Conservation (phyloP, 2,329 filamentous ascomycete genomes). For the Aspergillus tanneri region DNA sequence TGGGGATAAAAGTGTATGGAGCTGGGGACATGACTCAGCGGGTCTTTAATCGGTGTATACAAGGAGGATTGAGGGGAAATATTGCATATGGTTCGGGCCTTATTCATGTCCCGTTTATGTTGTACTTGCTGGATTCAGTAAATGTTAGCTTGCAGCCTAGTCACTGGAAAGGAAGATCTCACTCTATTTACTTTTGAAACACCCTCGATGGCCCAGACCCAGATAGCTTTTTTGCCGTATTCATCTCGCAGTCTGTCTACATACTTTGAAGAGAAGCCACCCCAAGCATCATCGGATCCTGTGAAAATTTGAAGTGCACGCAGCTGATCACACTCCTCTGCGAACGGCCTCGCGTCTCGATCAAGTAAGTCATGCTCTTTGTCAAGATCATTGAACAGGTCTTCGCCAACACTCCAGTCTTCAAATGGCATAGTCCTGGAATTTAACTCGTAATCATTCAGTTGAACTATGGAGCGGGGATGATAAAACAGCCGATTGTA, state of each 20-base stretch:
- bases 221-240: conserved; percentile 81
- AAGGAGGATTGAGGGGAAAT: conserved; percentile 71
- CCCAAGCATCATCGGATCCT: conserved; percentile 75
- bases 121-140: conserved; percentile 51
- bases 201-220: conserved; percentile 81
- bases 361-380: conserved; percentile 84
- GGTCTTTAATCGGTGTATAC: conserved; percentile 70
- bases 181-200: conserved; percentile 56
- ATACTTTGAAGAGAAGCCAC: conserved; percentile 71
- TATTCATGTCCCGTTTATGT: conserved; percentile 67
- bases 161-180: conserved; percentile 23
- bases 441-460: conserved; percentile 83
- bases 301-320: conserved; percentile 80
- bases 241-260: conserved; percentile 81
- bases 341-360: conserved; percentile 82
- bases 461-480: conserved; percentile 79
- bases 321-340: conserved; percentile 89
- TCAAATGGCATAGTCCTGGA: conserved; percentile 80
- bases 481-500: conserved; percentile 92
- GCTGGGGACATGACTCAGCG: conserved; percentile 55
- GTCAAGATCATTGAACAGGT: conserved; percentile 71
- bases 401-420: conserved; percentile 69
- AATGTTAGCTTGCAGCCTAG: neutral
- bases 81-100: conserved; percentile 67
- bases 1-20: conserved; percentile 60